These are phyloP conservation scores for Lactifluus piperatus DNA, from an alignment of 768 basidiomycete species.

Conservation along the genomic window DNA sequence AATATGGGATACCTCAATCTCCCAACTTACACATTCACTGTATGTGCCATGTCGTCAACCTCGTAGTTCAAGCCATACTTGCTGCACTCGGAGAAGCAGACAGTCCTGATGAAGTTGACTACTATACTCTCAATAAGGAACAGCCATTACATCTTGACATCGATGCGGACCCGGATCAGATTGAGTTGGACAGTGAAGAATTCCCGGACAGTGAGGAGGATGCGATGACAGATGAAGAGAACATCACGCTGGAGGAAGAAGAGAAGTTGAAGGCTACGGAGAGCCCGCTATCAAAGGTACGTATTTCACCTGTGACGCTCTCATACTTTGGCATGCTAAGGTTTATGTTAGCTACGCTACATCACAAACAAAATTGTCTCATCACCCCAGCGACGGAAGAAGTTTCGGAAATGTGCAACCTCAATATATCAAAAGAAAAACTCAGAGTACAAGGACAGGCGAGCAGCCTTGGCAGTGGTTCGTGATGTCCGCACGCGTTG, in stretches of 20 bases:
- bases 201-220: not conserved
- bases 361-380: not conserved
- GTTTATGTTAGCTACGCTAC: not conserved
- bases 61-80: slow-evolving; percentile 31
- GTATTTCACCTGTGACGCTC: not conserved
- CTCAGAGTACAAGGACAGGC: too few relatives aligned
- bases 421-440: not conserved
- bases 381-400: not conserved
- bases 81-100: slow-evolving; percentile 6
- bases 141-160: slow-evolving; percentile 27
- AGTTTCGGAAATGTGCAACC: not conserved
- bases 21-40: slow-evolving; percentile 28
- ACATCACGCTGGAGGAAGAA: not conserved
- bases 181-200: not conserved
- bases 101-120: slow-evolving; percentile 25
- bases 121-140: slow-evolving; percentile 26
- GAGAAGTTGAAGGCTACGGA: not conserved
- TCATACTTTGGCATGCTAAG: not conserved
- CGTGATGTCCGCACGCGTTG: too few relatives aligned
- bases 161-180: slow-evolving; percentile 1
- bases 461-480: too few relatives aligned
- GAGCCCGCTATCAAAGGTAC: not conserved
- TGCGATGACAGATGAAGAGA: not conserved
- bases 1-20: slow-evolving; percentile 29
- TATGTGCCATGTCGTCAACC: slow-evolving; percentile 30